phyloP scores from a whole-genome alignment of 257 asterid genomes.

The Gentiana dahurica region DNA sequence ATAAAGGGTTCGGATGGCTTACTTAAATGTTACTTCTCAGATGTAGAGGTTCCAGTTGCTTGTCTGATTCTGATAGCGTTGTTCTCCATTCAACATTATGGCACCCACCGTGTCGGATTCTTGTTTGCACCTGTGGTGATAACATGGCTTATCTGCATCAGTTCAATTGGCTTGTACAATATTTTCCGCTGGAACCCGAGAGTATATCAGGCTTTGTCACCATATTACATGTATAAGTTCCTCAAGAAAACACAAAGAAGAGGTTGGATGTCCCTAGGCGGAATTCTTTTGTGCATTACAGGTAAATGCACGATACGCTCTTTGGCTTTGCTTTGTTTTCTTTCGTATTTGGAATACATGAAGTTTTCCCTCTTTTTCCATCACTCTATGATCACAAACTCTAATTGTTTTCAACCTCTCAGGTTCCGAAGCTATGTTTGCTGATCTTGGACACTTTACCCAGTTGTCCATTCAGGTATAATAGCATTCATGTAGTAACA shows the following conservation, averaged over 20 bases:
- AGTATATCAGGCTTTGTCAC: conserved; percentile 77
- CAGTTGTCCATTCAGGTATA: conserved; percentile 79
- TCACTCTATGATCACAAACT: conserved; percentile 7
- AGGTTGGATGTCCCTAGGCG: conserved; percentile 98
- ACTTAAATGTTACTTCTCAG: conserved; percentile 36
- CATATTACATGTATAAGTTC: conserved; percentile 80
- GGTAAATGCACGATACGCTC: conserved; percentile 24
- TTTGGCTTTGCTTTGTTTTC: background rate
- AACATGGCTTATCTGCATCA: conserved; percentile 83
- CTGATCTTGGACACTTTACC: conserved; percentile 94
- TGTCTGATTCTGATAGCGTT: conserved; percentile 77
- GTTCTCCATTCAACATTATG: conserved; percentile 95
- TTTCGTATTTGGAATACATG: background rate
- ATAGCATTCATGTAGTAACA: background rate
- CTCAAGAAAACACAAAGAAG: conserved; percentile 67
- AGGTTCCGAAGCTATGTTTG: conserved; percentile 99
- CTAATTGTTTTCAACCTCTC: conserved; percentile 11
- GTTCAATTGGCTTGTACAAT: conserved; percentile 69
- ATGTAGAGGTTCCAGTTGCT: conserved; percentile 77
- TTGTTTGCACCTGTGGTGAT: conserved; percentile 95
- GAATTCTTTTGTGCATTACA: conserved; percentile 82
- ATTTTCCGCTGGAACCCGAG: conserved; percentile 72
- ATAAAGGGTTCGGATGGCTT: background rate
- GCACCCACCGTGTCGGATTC: conserved; percentile 97
- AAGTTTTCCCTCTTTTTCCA: background rate